Evolutionary conservation across 805 yeast species (phyloP), one percentile per base, ranked within the genome.

Genomic region (Wickerhamomyces strasburgensis): DNA sequence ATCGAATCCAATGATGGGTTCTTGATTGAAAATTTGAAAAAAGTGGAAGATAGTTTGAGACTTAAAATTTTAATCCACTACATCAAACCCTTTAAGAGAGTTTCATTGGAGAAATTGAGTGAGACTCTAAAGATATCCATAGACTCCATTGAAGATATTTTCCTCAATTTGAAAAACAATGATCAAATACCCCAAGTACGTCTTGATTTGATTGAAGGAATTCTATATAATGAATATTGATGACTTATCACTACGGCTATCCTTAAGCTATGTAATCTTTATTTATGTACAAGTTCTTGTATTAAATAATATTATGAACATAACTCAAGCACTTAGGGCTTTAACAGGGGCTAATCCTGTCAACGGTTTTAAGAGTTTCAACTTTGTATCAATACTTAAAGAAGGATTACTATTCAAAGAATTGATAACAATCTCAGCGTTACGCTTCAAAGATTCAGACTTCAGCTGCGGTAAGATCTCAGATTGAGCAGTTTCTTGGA

Each of bases 291-390:
- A 21, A 8, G 25, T 11, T 21, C 25, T 21, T 21, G 11, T 11
- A 21, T 8, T 21, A 21, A 21, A 8, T 21, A 8, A 21, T 21
- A 11, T 21, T 11, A 21, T 21, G 25, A 21, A 21, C 25, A 27
- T 14, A 5, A 14, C 6, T 37, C 26, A 44, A 19, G 44, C 40
- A 27, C 39, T 26, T 16, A 55, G 34, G 27, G 43, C 45, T 38
- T 52, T 55, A n/a, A 55, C 56, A 17, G 56, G 44, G 7, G 48
- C 50, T 7, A 46, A 16, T 21, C 63, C 63, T 5, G 48, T 46
- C 27, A 58, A 47, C 7, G 59, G 58, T 24, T 48, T 42, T 32
- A 58, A 35, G 11, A 56, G 32, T 42, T 43, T 51, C 29, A 45
- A 27, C 40, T 54, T 57, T 1, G 52, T 42, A 10, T 40, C 47